Conservation (phyloP, 805 yeast species). For the Candida schatavii region DNA sequence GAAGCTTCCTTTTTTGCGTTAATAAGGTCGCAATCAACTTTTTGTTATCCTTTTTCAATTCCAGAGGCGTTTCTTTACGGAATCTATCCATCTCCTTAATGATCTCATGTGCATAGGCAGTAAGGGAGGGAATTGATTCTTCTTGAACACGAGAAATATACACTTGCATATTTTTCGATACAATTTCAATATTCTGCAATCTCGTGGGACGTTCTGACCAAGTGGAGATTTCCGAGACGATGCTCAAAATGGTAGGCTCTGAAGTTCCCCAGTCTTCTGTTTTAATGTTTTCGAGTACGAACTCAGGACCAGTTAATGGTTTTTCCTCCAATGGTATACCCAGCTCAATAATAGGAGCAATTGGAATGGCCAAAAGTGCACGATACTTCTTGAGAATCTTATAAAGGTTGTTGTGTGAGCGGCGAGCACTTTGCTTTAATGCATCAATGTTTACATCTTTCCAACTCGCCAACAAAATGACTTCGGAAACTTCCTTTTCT, state of each 20-base stretch:
- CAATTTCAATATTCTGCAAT: slow-evolving; percentile 47
- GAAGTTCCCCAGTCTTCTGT: neutral
- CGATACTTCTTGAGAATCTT: slow-evolving; percentile 83
- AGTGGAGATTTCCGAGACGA: slow-evolving; percentile 32
- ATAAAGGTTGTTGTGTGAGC: slow-evolving; percentile 81
- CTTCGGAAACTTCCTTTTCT: slow-evolving; percentile 79
- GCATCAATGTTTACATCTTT: slow-evolving; percentile 94
- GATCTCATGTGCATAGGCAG: slow-evolving; percentile 53
- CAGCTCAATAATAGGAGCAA: slow-evolving; percentile 53
- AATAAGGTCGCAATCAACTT: slow-evolving; percentile 66
- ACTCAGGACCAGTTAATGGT: slow-evolving; percentile 3
- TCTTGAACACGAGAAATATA: slow-evolving; percentile 36
- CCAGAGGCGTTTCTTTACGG: slow-evolving; percentile 73
- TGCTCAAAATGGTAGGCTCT: slow-evolving; percentile 6
- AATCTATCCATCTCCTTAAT: slow-evolving; percentile 58
- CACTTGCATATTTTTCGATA: slow-evolving; percentile 54
- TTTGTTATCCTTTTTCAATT: slow-evolving; percentile 69
- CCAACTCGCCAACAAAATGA: slow-evolving; percentile 92
- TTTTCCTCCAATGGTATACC: slow-evolving; percentile 40
- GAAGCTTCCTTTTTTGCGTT: slow-evolving; percentile 72
- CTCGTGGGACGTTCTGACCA: slow-evolving; percentile 60
- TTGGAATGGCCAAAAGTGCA: slow-evolving; percentile 49
- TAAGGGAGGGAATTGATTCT: slow-evolving; percentile 47
- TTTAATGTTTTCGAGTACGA: slow-evolving; percentile 5
- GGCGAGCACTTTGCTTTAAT: slow-evolving; percentile 86